Base-by-base conservation (phyloP, 1,284 basidiomycete species). In the Malassezia vespertilionis region DNA sequence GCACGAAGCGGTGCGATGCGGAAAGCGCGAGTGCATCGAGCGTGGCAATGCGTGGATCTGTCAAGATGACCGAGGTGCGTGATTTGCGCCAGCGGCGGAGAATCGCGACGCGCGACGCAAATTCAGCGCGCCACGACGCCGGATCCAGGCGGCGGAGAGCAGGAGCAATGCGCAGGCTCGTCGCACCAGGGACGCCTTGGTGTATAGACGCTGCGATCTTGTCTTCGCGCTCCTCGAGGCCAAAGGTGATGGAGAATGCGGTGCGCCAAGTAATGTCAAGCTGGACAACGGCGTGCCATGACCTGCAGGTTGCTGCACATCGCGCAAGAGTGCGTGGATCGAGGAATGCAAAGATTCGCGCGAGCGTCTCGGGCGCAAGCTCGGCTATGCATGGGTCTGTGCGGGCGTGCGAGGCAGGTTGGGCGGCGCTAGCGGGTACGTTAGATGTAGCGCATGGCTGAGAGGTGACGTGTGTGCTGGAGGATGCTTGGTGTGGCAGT, bases 211-310 rank as follows among this genome's bases (percentile, higher is more conserved):
- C 78, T 70, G 44, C n/a, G 49, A 55, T 17, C 33, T 72, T 64
- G 83, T 40, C 27, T 15, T 51, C 82, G 18, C 81, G 82, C 6
- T 75, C 71, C 39, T 84, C 76, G 33, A 79, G 78, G 40, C 84
- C 71, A 63, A 81, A 82, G 63, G 82, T 80, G 49, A 75, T 77
- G 44, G 79, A 73, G 65, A 84, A 85, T n/a, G 85, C 84, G n/a
- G 78, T 74, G 38, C 79, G 76, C 86, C 86, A 89, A 24, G 82
- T 86, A 57, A 80, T 81, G 52, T 89, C 86, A 61, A 84, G 78
- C 52, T 77, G 77, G 74, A 84, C 74, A 74, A 85, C 82, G 50
- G 76, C 72, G 57, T 77, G 74, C 53, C 87, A 76, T 36, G 69
- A 61, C 36, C 72, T 74, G 68, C 78, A 79, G 35, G 81, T 79